Evolutionary conservation across 139 green algal species (phyloP).

Genomic region (Auxenochlorella protothecoides): DNA sequence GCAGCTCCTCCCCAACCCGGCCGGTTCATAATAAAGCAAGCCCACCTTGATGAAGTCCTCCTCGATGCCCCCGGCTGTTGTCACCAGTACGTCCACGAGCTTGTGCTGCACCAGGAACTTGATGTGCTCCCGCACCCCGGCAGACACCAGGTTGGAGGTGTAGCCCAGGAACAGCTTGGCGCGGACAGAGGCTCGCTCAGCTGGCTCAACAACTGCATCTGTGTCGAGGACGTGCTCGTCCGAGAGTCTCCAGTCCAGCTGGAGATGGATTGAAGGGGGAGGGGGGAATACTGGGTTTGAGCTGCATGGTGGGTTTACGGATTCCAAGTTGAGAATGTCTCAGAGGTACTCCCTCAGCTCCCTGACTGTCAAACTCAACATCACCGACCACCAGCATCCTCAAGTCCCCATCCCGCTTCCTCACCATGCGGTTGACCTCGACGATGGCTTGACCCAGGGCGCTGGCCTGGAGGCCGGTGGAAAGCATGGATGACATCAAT

Average conservation of each 20-base stretch:
- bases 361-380: too few relatives aligned
- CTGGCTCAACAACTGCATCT: conserved; percentile 26
- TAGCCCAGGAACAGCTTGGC: conserved; percentile 91
- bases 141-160: conserved; percentile 92
- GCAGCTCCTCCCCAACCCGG: neutral
- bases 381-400: too few relatives aligned
- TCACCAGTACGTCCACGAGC: conserved; percentile 93
- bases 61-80: conserved; percentile 92
- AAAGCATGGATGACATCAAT: conserved; percentile 70
- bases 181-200: conserved; percentile 46
- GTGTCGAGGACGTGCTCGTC: too few relatives aligned
- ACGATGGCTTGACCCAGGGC: conserved; percentile 72
- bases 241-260: neutral
- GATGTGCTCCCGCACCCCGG: conserved; percentile 81
- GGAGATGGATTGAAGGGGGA: too few relatives aligned
- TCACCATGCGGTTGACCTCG: conserved; percentile 93
- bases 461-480: conserved; percentile 81
- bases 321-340: too few relatives aligned
- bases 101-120: conserved; percentile 72
- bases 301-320: too few relatives aligned
- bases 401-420: neutral
- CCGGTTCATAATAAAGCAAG: neutral
- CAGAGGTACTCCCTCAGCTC: too few relatives aligned
- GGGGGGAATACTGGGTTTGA: neutral
- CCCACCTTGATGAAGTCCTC: conserved; percentile 95